Evolutionary conservation across 148 eudicot genomes (phyloP), one percentile per base, ranked within the genome.

Genomic region (Silene uniflora): DNA sequence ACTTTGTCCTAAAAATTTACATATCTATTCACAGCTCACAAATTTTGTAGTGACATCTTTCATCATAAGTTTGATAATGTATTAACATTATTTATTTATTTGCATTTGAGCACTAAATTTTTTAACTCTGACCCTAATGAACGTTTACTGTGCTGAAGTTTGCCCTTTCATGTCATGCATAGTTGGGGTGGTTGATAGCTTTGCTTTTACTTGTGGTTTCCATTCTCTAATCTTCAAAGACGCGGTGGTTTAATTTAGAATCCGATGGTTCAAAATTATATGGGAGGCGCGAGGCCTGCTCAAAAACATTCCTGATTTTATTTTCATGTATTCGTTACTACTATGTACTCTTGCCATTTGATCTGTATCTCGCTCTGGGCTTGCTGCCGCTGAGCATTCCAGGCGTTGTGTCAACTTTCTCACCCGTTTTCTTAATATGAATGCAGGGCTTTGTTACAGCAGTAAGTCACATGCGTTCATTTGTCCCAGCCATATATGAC

Each of bases 361-460:
- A 6, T 52, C n/a, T 29, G 27, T 19, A 24, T 75, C n/a, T 63
- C n/a, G 18, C 68, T 61, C 39, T 69, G 52, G 21, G 49, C 67
- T 58, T 55, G 75, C 65, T 32, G 82, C 46, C 46, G 13, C 14
- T 75, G 63, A 42, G 58, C 52, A 39, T 60, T 11, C 21, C 59
- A 18, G 35, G 22, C 19, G 49, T 3, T 14, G 67, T 54, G 44
- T 70, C 66, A 62, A 52, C 72, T 73, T 24, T 29, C 44, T 56
- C n/a, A 77, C 61, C 63, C 58, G 39, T 65, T 62, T 69, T 64
- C 56, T 60, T 73, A 24, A 44, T 55, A 64, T 77, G 60, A 27
- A 66, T 81, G 73, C 87, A 94, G 98, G 98, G 98, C 16, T 91
- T 94, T 84, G 97, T 91, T 77, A 56, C 97, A 67, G 93, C 98